Percentiles rank a stretch among this genome's conserved stretches.
These are phyloP conservation scores for Volvox carteri DNA, from an alignment of 163 green algal genomes.

Conservation along the genomic window DNA sequence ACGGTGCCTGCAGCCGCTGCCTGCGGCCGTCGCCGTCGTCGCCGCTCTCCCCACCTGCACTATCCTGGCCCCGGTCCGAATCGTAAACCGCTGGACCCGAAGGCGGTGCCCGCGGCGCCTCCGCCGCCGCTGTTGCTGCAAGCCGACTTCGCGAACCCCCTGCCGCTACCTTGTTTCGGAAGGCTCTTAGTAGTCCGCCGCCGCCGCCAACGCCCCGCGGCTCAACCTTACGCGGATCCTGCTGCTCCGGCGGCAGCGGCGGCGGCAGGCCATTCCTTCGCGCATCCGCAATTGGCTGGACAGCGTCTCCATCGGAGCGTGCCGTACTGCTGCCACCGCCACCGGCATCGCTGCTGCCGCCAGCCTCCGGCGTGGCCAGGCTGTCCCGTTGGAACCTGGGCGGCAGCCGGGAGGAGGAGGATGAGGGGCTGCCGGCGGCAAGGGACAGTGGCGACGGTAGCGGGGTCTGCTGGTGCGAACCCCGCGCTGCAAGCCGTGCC, in stretches of 20 bases:
- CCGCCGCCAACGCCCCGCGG: too few relatives aligned
- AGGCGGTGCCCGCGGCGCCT: too few relatives aligned
- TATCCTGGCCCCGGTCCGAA: background rate
- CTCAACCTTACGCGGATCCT: background rate
- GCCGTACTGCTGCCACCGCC: background rate
- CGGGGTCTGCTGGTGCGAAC: background rate
- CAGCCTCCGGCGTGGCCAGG: slow-evolving; percentile 4
- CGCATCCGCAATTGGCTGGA: too few relatives aligned
- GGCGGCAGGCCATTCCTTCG: background rate
- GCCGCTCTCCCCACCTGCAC: background rate
- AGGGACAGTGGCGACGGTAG: background rate
- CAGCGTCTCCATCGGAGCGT: too few relatives aligned
- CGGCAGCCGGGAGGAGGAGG: background rate
- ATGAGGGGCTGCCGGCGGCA: background rate
- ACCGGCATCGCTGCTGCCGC: too few relatives aligned
- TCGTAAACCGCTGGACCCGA: background rate
- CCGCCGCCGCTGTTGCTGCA: background rate
- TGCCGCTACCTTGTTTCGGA: background rate
- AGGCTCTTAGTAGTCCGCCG: background rate
- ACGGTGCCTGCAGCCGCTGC: background rate
- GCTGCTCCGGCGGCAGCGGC: background rate
- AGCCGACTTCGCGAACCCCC: background rate
- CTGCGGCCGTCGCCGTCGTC: background rate
- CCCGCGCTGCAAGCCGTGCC: background rate
- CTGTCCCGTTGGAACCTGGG: slow-evolving; percentile 43